Conservation (phyloP, 805 yeast genomes). For the Ogataea angusta region DNA sequence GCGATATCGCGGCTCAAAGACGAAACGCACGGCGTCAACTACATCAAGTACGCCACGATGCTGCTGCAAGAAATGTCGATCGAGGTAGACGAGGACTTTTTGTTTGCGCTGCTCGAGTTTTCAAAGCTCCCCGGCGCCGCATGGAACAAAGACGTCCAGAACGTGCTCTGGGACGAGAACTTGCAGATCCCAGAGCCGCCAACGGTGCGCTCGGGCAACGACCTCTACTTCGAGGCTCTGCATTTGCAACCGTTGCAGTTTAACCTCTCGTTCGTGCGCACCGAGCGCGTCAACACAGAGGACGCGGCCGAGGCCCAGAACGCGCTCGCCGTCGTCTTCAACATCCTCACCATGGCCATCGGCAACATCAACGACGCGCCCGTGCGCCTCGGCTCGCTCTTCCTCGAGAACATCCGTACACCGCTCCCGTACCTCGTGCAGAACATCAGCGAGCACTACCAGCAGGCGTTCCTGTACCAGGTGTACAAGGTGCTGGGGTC, state of each 20-base stretch:
- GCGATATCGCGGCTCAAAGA: slow-evolving; percentile 83
- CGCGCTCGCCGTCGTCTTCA: slow-evolving; percentile 70
- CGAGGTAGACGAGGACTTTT: slow-evolving; percentile 91
- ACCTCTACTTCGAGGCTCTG: slow-evolving; percentile 86
- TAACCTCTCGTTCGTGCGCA: slow-evolving; percentile 86
- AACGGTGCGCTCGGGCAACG: slow-evolving; percentile 49
- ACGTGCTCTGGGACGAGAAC: slow-evolving; percentile 55
- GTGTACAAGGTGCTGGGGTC: slow-evolving; percentile 91
- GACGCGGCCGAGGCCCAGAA: slow-evolving; percentile 55
- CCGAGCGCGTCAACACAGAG: slow-evolving; percentile 71
- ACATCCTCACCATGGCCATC: slow-evolving; percentile 91
- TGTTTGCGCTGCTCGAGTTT: slow-evolving; percentile 78
- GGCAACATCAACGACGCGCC: slow-evolving; percentile 98
- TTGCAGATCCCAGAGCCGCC: slow-evolving; percentile 71
- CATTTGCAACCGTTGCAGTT: slow-evolving; percentile 90
- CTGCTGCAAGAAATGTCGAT: slow-evolving; percentile 87
- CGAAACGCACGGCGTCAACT: slow-evolving; percentile 84
- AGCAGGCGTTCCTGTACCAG: slow-evolving; percentile 89
- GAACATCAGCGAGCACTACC: slow-evolving; percentile 78
- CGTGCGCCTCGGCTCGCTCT: slow-evolving; percentile 77
- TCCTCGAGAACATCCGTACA: slow-evolving; percentile 85
- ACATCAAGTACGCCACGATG: slow-evolving; percentile 87
- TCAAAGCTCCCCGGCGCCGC: slow-evolving; percentile 77
- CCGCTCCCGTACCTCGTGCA: slow-evolving; percentile 72
- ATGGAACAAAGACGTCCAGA: slow-evolving; percentile 49